Evolutionary conservation across 768 basidiomycete genomes (phyloP).

Genomic region (Megacollybia marginata): DNA sequence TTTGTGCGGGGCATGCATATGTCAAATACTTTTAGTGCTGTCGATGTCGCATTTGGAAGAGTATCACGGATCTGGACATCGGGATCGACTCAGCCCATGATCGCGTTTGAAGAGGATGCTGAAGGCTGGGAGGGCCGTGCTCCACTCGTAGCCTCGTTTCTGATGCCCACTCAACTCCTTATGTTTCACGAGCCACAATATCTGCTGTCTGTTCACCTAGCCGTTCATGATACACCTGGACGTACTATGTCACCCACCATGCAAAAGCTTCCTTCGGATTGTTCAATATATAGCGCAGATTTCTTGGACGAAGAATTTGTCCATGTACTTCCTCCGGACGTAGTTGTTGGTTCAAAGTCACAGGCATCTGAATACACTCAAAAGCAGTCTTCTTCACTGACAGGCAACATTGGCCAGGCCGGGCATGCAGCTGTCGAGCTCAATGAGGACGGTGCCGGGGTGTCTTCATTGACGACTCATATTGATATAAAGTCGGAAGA

Average conservation of each 20-base stretch:
- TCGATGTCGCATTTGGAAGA: constrained; percentile 17
- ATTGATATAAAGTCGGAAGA: constrained; percentile 11
- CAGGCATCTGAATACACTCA: background rate
- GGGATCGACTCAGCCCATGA: constrained; percentile 1
- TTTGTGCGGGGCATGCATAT: constrained; percentile 14
- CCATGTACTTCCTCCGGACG: background rate
- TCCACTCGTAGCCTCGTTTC: constrained; percentile 19
- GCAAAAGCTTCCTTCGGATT: background rate
- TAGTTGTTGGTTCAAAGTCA: background rate
- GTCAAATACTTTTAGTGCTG: constrained; percentile 26
- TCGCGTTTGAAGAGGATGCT: constrained; percentile 16
- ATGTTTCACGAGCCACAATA: constrained; percentile 8
- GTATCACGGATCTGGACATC: constrained; percentile 10
- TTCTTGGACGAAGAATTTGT: background rate
- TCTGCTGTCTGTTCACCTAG: constrained; percentile 10
- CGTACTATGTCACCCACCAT: background rate
- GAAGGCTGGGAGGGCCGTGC: constrained; percentile 16
- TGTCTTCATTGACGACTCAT: constrained; percentile 7
- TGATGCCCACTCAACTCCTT: constrained; percentile 19
- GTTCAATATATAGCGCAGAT: background rate
- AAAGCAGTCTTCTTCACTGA: background rate
- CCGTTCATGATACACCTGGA: constrained; percentile 15
- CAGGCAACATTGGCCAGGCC: constrained; percentile 12
- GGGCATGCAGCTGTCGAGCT: constrained; percentile 11
- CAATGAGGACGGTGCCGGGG: constrained; percentile 20